Evolutionary conservation across 129 eudicot species (phyloP).

Genomic region (Pulicaria dysenterica): DNA sequence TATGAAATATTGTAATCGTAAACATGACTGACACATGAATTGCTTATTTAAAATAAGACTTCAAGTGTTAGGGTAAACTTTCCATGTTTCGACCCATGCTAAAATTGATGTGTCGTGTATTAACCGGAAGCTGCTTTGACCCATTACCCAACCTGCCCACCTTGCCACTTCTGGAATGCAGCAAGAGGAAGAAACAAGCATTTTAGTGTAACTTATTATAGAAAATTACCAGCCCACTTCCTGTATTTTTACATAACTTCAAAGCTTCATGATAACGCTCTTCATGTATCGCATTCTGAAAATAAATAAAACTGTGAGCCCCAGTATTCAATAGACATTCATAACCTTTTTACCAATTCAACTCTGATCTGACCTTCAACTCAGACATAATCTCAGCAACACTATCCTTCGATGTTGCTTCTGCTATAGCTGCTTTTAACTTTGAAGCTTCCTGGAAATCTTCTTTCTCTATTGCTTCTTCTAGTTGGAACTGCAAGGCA

Average conservation of each 20-base stretch:
- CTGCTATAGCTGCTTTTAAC: conserved; percentile 69
- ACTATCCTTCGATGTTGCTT: conserved; percentile 79
- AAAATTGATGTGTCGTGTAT: background rate
- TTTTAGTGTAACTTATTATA: conserved; percentile 13
- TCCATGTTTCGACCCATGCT: too few species aligned
- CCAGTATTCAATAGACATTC: conserved; percentile 15
- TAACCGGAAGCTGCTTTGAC: background rate
- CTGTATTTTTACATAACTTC: conserved; percentile 72
- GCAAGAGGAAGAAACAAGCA: conserved; percentile 6
- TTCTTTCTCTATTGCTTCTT: conserved; percentile 96
- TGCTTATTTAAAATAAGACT: background rate
- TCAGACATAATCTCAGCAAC: conserved; percentile 84
- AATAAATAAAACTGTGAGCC: conserved; percentile 28
- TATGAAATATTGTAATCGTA: background rate
- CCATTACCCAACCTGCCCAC: background rate
- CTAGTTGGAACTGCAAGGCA: conserved; percentile 83
- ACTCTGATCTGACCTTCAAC: conserved; percentile 58
- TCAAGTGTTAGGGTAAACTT: background rate
- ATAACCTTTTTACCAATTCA: conserved; percentile 18
- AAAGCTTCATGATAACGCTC: conserved; percentile 98
- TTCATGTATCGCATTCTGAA: conserved; percentile 84
- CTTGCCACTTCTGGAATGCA: background rate
- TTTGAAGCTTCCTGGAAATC: conserved; percentile 94
- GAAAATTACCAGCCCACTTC: conserved; percentile 91
- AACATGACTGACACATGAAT: background rate